A percentile compares a stretch with the other conserved stretches of the same genome.
These are phyloP conservation scores for Penicillium decumbens DNA, from an alignment of 2,329 filamentous ascomycete species.

Conservation along the genomic window DNA sequence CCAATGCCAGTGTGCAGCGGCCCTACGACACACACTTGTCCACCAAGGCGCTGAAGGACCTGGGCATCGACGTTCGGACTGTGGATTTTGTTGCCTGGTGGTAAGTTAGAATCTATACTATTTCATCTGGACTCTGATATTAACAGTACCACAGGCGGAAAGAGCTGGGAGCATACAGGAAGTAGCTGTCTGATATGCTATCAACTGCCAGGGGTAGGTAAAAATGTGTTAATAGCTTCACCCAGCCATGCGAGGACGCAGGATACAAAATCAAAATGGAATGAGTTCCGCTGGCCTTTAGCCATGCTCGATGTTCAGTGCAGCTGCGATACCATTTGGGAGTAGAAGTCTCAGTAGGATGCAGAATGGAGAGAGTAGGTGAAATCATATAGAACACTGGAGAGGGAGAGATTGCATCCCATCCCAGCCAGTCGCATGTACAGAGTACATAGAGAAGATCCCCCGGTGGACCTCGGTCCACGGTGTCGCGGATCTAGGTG, in stretches of 20 bases:
- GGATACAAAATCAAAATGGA: background rate
- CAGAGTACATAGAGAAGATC: background rate
- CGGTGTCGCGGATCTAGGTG: no score
- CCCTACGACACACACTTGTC: conserved; percentile 87
- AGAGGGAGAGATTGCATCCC: background rate
- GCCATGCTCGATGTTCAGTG: background rate
- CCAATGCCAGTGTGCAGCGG: conserved; percentile 65
- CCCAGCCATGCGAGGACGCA: background rate
- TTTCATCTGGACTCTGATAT: background rate
- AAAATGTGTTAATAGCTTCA: background rate
- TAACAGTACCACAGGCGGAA: background rate
- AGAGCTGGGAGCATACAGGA: background rate
- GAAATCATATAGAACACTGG: background rate
- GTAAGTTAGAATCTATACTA: conserved; percentile 37
- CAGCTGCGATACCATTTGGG: background rate
- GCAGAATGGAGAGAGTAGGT: background rate
- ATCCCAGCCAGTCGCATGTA: background rate
- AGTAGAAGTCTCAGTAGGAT: background rate
- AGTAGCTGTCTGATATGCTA: background rate
- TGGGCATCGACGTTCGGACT: conserved; percentile 70
- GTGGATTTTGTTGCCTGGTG: conserved; percentile 78
- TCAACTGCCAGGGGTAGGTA: background rate
- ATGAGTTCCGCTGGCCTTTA: background rate
- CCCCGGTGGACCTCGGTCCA: no score
- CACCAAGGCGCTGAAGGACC: conserved; percentile 64